These are phyloP conservation scores for Fusarium nygamai DNA, from an alignment of 2,329 filamentous ascomycete species.

Conservation along the genomic window DNA sequence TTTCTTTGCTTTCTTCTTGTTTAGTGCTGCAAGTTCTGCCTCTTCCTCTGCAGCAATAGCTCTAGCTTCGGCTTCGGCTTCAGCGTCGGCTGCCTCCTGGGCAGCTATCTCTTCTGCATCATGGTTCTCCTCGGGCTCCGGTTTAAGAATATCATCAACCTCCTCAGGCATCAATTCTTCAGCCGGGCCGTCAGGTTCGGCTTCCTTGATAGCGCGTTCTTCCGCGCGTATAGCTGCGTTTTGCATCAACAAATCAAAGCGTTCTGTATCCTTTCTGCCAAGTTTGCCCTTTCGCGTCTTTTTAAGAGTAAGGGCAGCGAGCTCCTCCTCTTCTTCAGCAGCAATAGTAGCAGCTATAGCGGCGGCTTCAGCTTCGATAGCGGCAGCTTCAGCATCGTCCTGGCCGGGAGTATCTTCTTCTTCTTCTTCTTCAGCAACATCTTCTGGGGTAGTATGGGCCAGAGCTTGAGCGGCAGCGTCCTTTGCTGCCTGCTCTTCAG, in stretches of 20 bases:
- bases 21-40: slow-evolving; percentile 50
- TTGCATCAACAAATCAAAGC: slow-evolving; percentile 25
- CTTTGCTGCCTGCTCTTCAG: slow-evolving; percentile 48
- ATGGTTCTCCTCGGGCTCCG: slow-evolving; percentile 35
- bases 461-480: slow-evolving; percentile 46
- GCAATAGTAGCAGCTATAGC: slow-evolving; percentile 10
- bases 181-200: slow-evolving; percentile 6
- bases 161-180: slow-evolving; percentile 35
- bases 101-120: slow-evolving; percentile 34
- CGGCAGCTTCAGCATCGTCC: slow-evolving; percentile 30
- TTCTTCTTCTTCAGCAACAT: slow-evolving; percentile 39
- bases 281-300: slow-evolving; percentile 37
- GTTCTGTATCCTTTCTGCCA: slow-evolving; percentile 39
- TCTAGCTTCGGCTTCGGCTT: slow-evolving; percentile 47
- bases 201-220: slow-evolving; percentile 23
- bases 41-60: slow-evolving; percentile 40
- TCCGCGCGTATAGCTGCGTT: slow-evolving; percentile 29
- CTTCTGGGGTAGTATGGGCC: slow-evolving; percentile 5
- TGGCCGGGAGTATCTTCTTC: slow-evolving; percentile 30
- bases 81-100: slow-evolving; percentile 38
- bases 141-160: slow-evolving; percentile 15
- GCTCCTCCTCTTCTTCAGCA: slow-evolving; percentile 34
- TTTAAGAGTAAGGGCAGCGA: slow-evolving; percentile 25
- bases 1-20: slow-evolving; percentile 52
- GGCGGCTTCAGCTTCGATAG: not conserved